Percentiles rank a stretch among this genome's conserved stretches.
These are phyloP conservation scores for Podila verticillata DNA, from an alignment of 192 early-diverging fungal species.

Conservation along the genomic window DNA sequence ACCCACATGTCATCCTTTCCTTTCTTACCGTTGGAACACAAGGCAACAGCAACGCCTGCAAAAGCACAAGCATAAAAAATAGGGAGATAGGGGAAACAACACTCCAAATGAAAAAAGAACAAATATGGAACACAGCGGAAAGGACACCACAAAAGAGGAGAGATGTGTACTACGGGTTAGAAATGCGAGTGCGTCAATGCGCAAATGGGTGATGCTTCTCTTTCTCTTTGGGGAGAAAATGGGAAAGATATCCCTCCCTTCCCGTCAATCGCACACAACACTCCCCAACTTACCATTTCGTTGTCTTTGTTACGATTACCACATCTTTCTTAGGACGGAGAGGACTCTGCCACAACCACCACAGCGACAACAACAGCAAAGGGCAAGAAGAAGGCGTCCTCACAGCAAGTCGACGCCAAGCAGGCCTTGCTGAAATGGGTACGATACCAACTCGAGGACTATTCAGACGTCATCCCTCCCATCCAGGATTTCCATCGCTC, in stretches of 20 bases:
- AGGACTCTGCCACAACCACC: slow-evolving; percentile 14
- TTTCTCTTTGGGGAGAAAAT: no score
- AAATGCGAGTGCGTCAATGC: not conserved
- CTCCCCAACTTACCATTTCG: no score
- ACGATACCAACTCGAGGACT: slow-evolving; percentile 60
- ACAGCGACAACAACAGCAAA: slow-evolving; percentile 39
- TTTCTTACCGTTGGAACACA: not conserved
- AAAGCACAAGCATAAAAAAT: not conserved
- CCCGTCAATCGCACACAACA: not conserved
- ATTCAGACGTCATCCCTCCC: slow-evolving; percentile 57
- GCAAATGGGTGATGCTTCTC: not conserved
- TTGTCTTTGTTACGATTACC: no score
- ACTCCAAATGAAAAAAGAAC: no score
- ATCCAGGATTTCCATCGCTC: slow-evolving; percentile 63
- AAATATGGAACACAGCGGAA: no score
- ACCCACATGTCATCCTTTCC: no score
- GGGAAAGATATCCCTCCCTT: not conserved
- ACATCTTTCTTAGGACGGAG: slow-evolving; percentile 9
- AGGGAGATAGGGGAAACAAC: no score
- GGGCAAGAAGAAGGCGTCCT: slow-evolving; percentile 29
- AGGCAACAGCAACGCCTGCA: not conserved
- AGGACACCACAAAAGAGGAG: slow-evolving; percentile 12
- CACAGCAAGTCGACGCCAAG: slow-evolving; percentile 56
- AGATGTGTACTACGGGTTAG: not conserved
- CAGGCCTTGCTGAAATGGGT: slow-evolving; percentile 62